A percentile compares a stretch with the other conserved stretches of the same genome.
phyloP scores from a whole-genome alignment of 225 moss, liverwort and hornwort genomes.

The Neckera pumila region DNA sequence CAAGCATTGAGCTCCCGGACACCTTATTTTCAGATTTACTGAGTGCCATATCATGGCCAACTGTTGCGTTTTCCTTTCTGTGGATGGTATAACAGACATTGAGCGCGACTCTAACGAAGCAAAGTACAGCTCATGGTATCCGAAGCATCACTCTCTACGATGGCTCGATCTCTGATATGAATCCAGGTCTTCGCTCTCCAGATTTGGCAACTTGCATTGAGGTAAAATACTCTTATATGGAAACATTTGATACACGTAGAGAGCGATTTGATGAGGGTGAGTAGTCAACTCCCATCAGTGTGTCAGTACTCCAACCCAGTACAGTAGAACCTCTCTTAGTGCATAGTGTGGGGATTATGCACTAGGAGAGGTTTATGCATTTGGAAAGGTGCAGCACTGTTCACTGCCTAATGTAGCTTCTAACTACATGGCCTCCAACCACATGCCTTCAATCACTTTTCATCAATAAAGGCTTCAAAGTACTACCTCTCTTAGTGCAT shows the following conservation, averaged over 20 bases:
- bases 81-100: conserved; percentile 26
- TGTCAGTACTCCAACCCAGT: neutral
- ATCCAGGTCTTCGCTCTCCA: conserved; percentile 33
- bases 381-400: no score
- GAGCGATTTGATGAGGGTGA: neutral
- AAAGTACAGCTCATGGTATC: conserved; percentile 35
- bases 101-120: conserved; percentile 50
- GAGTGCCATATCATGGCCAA: neutral
- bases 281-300: neutral
- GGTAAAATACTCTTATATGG: neutral
- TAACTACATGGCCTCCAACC: no score
- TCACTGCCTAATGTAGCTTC: no score
- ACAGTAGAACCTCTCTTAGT: no score
- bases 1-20: neutral
- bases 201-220: conserved; percentile 97
- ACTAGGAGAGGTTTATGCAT: no score
- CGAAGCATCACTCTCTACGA: conserved; percentile 59
- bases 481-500: no score
- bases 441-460: no score
- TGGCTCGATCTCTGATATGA: conserved; percentile 65
- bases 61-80: neutral
- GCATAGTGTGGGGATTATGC: no score
- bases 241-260: neutral
- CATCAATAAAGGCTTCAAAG: no score
- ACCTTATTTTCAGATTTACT: neutral